Percentiles rank a stretch among this genome's conserved stretches.
Conservation (phyloP, 2,329 filamentous ascomycete species). For the Penicillium sp. region DNA sequence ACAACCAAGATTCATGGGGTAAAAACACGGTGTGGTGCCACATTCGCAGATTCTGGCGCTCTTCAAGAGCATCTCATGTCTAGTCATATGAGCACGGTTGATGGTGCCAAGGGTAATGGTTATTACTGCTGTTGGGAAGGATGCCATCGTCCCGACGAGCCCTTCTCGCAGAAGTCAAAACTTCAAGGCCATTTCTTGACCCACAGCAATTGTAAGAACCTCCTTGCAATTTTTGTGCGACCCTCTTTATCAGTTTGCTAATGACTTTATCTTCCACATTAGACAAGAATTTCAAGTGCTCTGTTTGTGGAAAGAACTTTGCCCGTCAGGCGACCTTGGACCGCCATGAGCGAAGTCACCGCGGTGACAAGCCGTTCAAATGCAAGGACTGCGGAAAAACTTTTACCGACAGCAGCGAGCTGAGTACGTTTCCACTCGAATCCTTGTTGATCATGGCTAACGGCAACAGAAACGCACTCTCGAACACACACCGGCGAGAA, state of each 20-base stretch:
- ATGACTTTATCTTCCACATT: constrained; percentile 5
- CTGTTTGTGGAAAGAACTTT: constrained; percentile 43
- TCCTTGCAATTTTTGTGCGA: not conserved
- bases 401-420: constrained; percentile 46
- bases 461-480: constrained; percentile 41
- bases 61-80: constrained; percentile 43
- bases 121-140: constrained; percentile 47
- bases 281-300: constrained; percentile 46
- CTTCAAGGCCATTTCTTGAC: constrained; percentile 46
- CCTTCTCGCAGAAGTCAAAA: constrained; percentile 47
- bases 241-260: not conserved
- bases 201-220: constrained; percentile 43
- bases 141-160: constrained; percentile 43
- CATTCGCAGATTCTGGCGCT: constrained; percentile 35
- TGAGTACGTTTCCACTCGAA: constrained; percentile 33
- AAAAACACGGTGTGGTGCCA: constrained; percentile 34
- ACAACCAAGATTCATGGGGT: constrained; percentile 26
- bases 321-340: constrained; percentile 45
- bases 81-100: constrained; percentile 38
- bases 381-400: constrained; percentile 43
- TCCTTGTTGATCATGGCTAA: constrained; percentile 17
- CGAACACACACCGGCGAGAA: constrained; percentile 46
- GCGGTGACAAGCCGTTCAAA: constrained; percentile 45
- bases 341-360: constrained; percentile 45
- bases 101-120: constrained; percentile 40